Evolutionary conservation across 2,329 filamentous ascomycete genomes (phyloP).

Genomic region (Colletotrichum sp.): DNA sequence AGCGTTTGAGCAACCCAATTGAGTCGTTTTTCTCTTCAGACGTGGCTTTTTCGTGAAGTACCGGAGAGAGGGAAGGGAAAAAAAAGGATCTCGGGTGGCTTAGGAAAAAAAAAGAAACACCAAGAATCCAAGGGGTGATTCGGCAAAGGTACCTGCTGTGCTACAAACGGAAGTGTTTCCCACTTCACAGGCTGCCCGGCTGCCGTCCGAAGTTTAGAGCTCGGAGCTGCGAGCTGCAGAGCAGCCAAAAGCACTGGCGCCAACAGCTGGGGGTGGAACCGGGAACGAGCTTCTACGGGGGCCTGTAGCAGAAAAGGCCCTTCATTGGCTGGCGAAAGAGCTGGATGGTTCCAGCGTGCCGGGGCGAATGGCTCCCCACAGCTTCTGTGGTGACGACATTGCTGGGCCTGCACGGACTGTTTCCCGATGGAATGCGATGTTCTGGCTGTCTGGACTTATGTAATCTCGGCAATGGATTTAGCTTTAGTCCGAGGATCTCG

Average conservation of each 20-base stretch:
- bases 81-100: not conserved
- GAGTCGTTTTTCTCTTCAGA: not conserved
- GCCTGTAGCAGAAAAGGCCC: not conserved
- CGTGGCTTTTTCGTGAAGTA: not conserved
- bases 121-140: not conserved
- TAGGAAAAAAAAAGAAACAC: not conserved
- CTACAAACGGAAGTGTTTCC: not conserved
- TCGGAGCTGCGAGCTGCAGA: constrained; percentile 18
- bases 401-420: not conserved
- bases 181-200: not conserved
- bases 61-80: not conserved
- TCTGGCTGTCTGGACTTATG: not conserved
- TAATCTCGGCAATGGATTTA: not conserved
- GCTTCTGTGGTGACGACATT: constrained; percentile 14
- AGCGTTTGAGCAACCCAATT: not conserved
- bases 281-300: not conserved
- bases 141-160: not conserved
- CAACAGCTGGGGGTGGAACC: not conserved
- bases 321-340: not conserved
- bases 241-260: not conserved
- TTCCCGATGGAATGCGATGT: not conserved
- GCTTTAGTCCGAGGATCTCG: not conserved
- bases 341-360: constrained; percentile 10
- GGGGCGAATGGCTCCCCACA: constrained; percentile 11
- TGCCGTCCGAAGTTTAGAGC: constrained; percentile 21